Evolutionary conservation across 192 early-diverging fungal genomes (phyloP), one percentile per base, ranked within the genome.

Genomic region (Geranomyces variabilis): DNA sequence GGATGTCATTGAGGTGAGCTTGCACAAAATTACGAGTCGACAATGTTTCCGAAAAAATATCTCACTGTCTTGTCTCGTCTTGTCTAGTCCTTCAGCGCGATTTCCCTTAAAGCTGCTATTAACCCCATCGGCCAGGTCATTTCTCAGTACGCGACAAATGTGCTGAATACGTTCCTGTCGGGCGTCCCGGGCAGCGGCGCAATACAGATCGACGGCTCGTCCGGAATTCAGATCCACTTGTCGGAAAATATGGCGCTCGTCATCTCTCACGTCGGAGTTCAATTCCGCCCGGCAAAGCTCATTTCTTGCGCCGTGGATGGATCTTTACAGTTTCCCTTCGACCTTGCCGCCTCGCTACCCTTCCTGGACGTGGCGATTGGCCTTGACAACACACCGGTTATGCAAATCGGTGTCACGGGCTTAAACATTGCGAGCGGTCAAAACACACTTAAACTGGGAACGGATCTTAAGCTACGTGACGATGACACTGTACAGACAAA

Each of bases 371-470:
- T 57, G 1, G 66, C 49, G 8, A 26, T 74, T 0, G 56, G 41
- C 12, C 49, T 74, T 17, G 73, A 74, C 62, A 45, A 55, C 19
- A 66, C 60, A 17, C 64, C 53, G 9, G 66, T 59, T 21, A 45
- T 68, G 29, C 31, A 47, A 14, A 30, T 41, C 31, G 51, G 43
- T 24, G 48, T 76, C 22, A 51, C 44, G 29, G 74, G 67, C 22
- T 47, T 74, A 9, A 48, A 56, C 41, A 28, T 74, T n/a, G 56
- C 41, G n/a, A 53, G 53, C 0, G 66, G 49, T 9, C 34, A 41
- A 9, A 67, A 65, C 28, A 47, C 24, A 17, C 33, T 69, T 22
- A 61, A 68, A 24, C 17, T 74, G 9, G 73, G 66, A 14, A 1
- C 66, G 0, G 44, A 30, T 17, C 21, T 74, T 0, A 33, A 24